A percentile compares a stretch with the other conserved stretches of the same genome.
Evolutionary conservation across 2,329 filamentous ascomycete species (phyloP).

Genomic region (Microdochium paspali): DNA sequence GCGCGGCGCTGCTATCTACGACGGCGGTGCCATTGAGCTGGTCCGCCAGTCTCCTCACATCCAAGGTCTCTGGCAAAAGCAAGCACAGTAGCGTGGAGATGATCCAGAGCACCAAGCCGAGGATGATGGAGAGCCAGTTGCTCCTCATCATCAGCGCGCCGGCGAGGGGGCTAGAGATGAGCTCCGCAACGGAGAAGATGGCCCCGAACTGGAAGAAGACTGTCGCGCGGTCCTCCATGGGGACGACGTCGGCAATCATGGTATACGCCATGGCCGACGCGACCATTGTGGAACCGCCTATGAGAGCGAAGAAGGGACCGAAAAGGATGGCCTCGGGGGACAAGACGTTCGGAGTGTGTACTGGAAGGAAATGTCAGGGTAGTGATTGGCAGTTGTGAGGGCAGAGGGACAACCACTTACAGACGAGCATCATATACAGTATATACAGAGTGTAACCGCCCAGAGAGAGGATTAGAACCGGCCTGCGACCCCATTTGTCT

Average conservation of each 20-base stretch:
- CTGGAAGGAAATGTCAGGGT: constrained; percentile 14
- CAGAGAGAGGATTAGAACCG: constrained; percentile 27
- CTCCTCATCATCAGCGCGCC: constrained; percentile 27
- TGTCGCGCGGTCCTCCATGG: constrained; percentile 24
- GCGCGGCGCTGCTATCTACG: not conserved
- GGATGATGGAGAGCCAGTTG: constrained; percentile 29
- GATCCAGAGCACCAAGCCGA: constrained; percentile 19
- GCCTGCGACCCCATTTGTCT: constrained; percentile 33
- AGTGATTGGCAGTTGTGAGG: too few species aligned
- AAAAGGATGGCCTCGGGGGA: constrained; percentile 28
- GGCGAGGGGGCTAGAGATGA: constrained; percentile 28
- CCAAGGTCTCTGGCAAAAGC: constrained; percentile 32
- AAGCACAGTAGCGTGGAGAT: constrained; percentile 17
- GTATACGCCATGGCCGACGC: constrained; percentile 34
- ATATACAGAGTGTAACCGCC: constrained; percentile 18
- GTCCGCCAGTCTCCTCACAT: constrained; percentile 11
- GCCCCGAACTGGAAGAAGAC: constrained; percentile 29
- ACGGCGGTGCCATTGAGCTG: constrained; percentile 2
- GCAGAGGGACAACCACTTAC: too few species aligned
- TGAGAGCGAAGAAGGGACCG: constrained; percentile 22
- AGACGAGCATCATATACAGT: constrained; percentile 18
- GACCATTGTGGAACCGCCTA: constrained; percentile 31
- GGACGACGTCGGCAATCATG: constrained; percentile 31
- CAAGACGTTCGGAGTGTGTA: constrained; percentile 25
- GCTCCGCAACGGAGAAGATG: constrained; percentile 23